Evolutionary conservation across 108 stramenopile species (phyloP).

Genomic region (Cyclotella choctawhatcheeana): DNA sequence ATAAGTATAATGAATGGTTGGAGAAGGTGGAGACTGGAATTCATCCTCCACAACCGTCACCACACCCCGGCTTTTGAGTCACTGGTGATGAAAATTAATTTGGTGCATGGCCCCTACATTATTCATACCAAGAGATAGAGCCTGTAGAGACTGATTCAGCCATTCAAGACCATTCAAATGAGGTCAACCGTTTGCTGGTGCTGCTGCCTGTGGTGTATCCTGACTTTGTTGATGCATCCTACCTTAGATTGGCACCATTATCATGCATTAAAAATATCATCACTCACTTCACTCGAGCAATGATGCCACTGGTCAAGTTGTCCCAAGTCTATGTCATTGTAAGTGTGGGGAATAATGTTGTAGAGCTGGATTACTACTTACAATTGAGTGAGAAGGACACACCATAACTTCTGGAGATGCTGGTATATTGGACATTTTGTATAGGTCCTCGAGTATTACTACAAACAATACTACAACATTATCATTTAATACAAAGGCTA

Average conservation of each 20-base stretch:
- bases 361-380: constrained; percentile 74
- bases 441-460: no score
- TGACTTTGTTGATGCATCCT: constrained; percentile 8
- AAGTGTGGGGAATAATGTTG: constrained; percentile 78
- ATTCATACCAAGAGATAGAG: no score
- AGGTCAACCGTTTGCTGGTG: neutral
- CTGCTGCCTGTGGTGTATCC: constrained; percentile 39
- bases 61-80: no score
- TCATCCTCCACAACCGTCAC: no score
- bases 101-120: no score
- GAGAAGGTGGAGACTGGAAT: no score
- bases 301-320: constrained; percentile 35
- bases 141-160: no score
- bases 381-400: constrained; percentile 30
- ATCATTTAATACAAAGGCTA: no score
- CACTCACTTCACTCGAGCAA: constrained; percentile 21
- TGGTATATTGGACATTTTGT: constrained; percentile 43
- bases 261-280: neutral
- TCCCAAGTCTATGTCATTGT: constrained; percentile 47
- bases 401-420: constrained; percentile 14
- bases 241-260: neutral
- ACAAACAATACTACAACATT: no score
- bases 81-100: no score
- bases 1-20: no score
- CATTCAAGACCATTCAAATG: neutral